These are phyloP conservation scores for Penicillium macrosclerotiorum DNA, from an alignment of 495 filamentous ascomycete genomes.

Conservation along the genomic window DNA sequence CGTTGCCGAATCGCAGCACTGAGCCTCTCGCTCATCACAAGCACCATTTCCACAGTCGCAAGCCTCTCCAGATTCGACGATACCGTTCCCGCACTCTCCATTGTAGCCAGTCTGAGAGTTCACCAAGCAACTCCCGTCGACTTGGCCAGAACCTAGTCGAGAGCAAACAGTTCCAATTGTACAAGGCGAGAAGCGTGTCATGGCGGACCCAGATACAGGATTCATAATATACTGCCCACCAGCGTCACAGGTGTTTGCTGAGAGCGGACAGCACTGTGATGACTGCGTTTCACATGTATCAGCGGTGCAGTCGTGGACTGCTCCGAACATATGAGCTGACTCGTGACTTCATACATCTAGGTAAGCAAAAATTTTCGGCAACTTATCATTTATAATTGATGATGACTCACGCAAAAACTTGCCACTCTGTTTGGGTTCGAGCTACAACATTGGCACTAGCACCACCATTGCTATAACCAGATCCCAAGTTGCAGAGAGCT, in stretches of 20 bases:
- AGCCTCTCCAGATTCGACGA: slow-evolving; percentile 87
- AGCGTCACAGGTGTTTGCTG: slow-evolving; percentile 63
- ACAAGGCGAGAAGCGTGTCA: slow-evolving; percentile 80
- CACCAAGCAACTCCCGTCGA: slow-evolving; percentile 66
- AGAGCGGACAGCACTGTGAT: slow-evolving; percentile 81
- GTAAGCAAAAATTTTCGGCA: neutral
- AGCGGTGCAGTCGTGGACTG: slow-evolving; percentile 80
- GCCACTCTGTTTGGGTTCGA: slow-evolving; percentile 78
- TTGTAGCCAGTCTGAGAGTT: slow-evolving; percentile 56
- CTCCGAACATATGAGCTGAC: slow-evolving; percentile 87
- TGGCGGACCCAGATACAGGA: slow-evolving; percentile 66
- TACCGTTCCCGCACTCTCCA: slow-evolving; percentile 85
- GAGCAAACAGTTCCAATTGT: slow-evolving; percentile 87
- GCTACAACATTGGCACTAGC: slow-evolving; percentile 82
- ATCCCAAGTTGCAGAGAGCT: slow-evolving; percentile 65
- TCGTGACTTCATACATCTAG: slow-evolving; percentile 55
- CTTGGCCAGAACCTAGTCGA: slow-evolving; percentile 65
- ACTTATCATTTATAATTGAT: neutral
- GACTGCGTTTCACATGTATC: slow-evolving; percentile 61
- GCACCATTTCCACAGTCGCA: slow-evolving; percentile 80
- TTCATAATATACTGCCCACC: slow-evolving; percentile 82
- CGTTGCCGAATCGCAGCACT: slow-evolving; percentile 82
- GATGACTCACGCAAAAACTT: slow-evolving; percentile 67
- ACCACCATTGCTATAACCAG: slow-evolving; percentile 45
- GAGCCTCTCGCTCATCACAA: slow-evolving; percentile 55